phyloP scores from a whole-genome alignment of 1,284 basidiomycete genomes.

The Rhodotorula sp. region DNA sequence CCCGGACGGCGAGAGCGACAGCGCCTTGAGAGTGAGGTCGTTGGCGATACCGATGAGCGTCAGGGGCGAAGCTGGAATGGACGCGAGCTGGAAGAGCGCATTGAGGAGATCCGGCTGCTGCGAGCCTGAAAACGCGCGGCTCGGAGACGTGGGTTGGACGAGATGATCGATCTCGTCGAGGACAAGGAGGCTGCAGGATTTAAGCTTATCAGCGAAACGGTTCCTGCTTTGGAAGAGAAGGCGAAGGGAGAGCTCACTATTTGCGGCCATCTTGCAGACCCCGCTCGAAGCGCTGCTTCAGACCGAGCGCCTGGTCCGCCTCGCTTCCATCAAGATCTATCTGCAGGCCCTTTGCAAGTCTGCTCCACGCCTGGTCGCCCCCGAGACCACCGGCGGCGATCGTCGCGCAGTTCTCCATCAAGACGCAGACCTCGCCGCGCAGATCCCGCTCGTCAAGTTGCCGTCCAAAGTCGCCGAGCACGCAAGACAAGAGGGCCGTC shows the following conservation, averaged over 20 bases:
- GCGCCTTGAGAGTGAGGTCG: slow-evolving; percentile 45
- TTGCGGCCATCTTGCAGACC: slow-evolving; percentile 28
- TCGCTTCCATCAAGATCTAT: slow-evolving; percentile 3
- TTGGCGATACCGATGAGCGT: slow-evolving; percentile 47
- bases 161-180: slow-evolving; percentile 54
- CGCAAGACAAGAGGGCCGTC: slow-evolving; percentile 50
- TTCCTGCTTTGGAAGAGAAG: neutral
- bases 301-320: slow-evolving; percentile 18
- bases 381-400: slow-evolving; percentile 36
- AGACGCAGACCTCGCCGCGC: slow-evolving; percentile 37
- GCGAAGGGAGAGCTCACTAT: slow-evolving; percentile 23
- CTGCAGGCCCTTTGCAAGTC: slow-evolving; percentile 40
- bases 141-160: slow-evolving; percentile 30
- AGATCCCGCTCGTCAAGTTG: slow-evolving; percentile 12
- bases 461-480: slow-evolving; percentile 45
- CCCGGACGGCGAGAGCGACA: slow-evolving; percentile 26
- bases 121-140: slow-evolving; percentile 12
- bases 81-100: slow-evolving; percentile 47
- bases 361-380: slow-evolving; percentile 38
- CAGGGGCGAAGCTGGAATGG: slow-evolving; percentile 40
- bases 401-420: slow-evolving; percentile 51
- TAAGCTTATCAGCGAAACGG: slow-evolving; percentile 10
- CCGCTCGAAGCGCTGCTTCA: slow-evolving; percentile 27
- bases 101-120: slow-evolving; percentile 49
- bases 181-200: slow-evolving; percentile 46